phyloP scores from a whole-genome alignment of 371 early-diverging fungal species.

The Mortierella sp. region DNA sequence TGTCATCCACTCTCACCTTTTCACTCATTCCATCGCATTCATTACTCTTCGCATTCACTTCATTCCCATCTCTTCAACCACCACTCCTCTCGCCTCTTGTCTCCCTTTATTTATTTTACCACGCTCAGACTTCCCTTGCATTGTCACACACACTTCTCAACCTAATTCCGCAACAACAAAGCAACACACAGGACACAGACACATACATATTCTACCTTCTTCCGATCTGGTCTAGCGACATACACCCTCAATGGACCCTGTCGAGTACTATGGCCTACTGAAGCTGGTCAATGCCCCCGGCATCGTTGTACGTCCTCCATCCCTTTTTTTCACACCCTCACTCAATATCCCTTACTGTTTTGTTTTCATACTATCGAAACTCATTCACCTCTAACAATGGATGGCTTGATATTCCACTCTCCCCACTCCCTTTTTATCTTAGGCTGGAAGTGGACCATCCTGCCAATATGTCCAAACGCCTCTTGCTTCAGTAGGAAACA shows the following conservation, averaged over 20 bases:
- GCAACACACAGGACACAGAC: background rate
- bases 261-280: constrained; percentile 47
- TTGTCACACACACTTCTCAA: background rate
- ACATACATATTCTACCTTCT: background rate
- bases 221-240: background rate
- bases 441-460: constrained; percentile 39
- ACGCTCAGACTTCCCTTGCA: background rate
- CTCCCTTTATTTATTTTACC: background rate
- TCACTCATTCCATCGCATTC: background rate
- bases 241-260: constrained; percentile 33
- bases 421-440: background rate
- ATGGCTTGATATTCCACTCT: background rate
- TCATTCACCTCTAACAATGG: background rate
- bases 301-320: constrained; percentile 29
- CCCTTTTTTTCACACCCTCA: background rate
- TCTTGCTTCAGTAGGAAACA: constrained; percentile 9
- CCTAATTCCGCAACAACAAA: background rate
- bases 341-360: background rate
- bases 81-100: background rate
- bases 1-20: background rate
- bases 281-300: constrained; percentile 53
- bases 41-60: background rate
- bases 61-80: background rate
- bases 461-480: constrained; percentile 56
- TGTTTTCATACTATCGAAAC: background rate